A percentile compares a stretch with the other conserved stretches of the same genome.
phyloP scores from a whole-genome alignment of 371 early-diverging fungal species.

The Mucor irregularis region DNA sequence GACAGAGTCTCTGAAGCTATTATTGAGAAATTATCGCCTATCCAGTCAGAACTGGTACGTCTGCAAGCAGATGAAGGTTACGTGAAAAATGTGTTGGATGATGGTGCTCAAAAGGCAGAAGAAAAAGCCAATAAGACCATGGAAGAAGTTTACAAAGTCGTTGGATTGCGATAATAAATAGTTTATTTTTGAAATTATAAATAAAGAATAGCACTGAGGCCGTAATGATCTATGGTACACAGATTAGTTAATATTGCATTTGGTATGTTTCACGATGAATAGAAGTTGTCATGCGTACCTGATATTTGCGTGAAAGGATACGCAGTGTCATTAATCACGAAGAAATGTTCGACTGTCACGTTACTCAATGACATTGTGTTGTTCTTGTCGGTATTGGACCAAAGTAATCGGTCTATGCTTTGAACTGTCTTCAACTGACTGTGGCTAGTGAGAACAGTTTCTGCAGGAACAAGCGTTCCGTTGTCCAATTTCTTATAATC shows the following conservation, averaged over 20 bases:
- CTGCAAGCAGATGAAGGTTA: conserved; percentile 62
- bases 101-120: conserved; percentile 64
- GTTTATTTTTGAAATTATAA: conserved; percentile 2
- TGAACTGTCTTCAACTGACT: conserved; percentile 58
- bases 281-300: conserved; percentile 31
- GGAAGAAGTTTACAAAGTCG: conserved; percentile 54
- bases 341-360: conserved; percentile 35
- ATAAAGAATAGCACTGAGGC: conserved; percentile 18
- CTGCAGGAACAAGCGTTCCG: conserved; percentile 51
- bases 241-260: background rate
- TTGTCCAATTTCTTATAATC: conserved; percentile 50
- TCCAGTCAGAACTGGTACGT: conserved; percentile 61
- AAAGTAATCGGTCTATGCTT: conserved; percentile 74
- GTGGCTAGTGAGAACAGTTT: conserved; percentile 61
- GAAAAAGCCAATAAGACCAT: conserved; percentile 56
- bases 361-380: conserved; percentile 12
- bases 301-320: conserved; percentile 52
- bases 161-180: conserved; percentile 52
- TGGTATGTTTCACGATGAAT: background rate
- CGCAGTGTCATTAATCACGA: conserved; percentile 24
- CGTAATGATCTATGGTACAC: conserved; percentile 32
- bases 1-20: conserved; percentile 69
- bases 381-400: conserved; percentile 16
- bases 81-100: conserved; percentile 60
- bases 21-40: conserved; percentile 61